Evolutionary conservation across 345 rosid genomes (phyloP).

Genomic region (Populus nigra): DNA sequence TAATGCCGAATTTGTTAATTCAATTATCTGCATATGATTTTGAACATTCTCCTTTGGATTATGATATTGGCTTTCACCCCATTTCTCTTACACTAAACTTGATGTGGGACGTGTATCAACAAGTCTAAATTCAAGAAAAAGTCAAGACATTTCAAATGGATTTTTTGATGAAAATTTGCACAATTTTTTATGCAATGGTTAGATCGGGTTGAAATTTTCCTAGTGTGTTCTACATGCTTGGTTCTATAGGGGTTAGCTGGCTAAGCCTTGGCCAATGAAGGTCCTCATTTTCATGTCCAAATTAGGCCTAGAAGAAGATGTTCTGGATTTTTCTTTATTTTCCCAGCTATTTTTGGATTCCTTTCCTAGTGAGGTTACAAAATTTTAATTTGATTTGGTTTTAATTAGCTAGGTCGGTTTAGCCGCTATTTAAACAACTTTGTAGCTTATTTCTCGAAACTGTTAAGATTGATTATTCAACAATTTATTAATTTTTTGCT

Average conservation of each 20-base stretch:
- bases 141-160: background rate
- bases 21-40: background rate
- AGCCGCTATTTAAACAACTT: background rate
- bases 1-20: background rate
- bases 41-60: background rate
- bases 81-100: background rate
- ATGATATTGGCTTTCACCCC: background rate
- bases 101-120: background rate
- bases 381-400: background rate
- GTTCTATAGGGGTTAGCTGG: background rate
- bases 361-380: too few relatives aligned
- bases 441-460: background rate
- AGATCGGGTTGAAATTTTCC: background rate
- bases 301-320: background rate
- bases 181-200: background rate
- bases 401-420: background rate
- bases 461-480: background rate
- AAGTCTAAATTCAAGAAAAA: background rate
- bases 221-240: background rate
- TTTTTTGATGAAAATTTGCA: background rate
- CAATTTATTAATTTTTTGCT: background rate
- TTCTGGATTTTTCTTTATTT: background rate
- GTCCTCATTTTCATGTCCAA: background rate
- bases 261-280: background rate
- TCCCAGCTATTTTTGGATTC: background rate